A percentile compares a stretch with the other conserved stretches of the same genome.
Conservation (phyloP, 2,329 filamentous ascomycete species). For the Bertia moriformis region DNA sequence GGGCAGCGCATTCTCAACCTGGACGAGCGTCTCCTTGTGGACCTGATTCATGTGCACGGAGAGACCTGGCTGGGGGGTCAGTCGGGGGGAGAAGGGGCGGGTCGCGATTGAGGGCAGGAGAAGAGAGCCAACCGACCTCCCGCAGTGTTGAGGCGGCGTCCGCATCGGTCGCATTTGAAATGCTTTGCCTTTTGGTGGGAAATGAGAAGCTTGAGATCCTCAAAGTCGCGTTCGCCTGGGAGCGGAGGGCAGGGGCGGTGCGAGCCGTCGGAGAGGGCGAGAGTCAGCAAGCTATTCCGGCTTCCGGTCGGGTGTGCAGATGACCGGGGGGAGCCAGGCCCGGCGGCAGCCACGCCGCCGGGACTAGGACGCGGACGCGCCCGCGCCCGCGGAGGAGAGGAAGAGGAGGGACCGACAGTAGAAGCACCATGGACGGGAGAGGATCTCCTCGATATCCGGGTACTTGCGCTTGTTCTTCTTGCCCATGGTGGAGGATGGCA, state of each 20-base stretch:
- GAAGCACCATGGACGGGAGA: slow-evolving; percentile 87
- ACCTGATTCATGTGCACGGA: slow-evolving; percentile 97
- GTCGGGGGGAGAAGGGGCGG: slow-evolving; percentile 2
- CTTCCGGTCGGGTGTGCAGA: not conserved
- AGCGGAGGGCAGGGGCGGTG: not conserved
- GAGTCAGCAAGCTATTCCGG: not conserved
- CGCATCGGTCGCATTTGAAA: slow-evolving; percentile 91
- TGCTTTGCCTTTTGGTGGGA: slow-evolving; percentile 99
- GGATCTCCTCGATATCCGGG: slow-evolving; percentile 75
- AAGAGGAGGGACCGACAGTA: slow-evolving; percentile 53
- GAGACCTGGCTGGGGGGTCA: slow-evolving; percentile 44
- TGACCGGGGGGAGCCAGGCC: too few species aligned
- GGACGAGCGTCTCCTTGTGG: slow-evolving; percentile 79
- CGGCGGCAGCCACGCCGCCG: too few species aligned
- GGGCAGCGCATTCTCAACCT: slow-evolving; percentile 82
- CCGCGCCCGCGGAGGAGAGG: too few species aligned
- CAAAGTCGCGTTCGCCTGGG: slow-evolving; percentile 79
- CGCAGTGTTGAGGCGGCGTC: slow-evolving; percentile 77
- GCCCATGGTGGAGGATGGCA: slow-evolving; percentile 54
- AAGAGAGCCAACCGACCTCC: slow-evolving; percentile 55
- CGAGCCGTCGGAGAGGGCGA: not conserved
- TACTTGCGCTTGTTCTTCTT: slow-evolving; percentile 86
- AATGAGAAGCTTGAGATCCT: slow-evolving; percentile 90
- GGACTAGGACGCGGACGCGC: too few species aligned
- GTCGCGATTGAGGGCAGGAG: not conserved